Evolutionary conservation across 1,284 basidiomycete genomes (phyloP).

Genomic region (Cystobasidium slooffiae): DNA sequence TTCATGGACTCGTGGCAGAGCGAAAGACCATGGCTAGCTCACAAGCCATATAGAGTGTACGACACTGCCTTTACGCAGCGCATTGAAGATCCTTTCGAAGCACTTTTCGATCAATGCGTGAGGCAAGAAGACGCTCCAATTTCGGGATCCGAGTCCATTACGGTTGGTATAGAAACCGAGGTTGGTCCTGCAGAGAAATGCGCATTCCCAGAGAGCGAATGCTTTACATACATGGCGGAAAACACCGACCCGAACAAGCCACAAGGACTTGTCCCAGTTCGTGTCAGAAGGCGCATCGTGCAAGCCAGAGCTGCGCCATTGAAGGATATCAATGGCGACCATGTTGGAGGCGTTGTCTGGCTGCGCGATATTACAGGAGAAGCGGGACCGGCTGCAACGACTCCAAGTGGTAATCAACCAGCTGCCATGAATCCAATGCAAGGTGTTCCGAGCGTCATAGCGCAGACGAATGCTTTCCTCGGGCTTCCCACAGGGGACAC

Average conservation of each 20-base stretch:
- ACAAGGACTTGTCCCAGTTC: background rate
- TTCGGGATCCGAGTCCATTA: background rate
- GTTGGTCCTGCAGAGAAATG: conserved; percentile 30
- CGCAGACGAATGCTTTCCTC: conserved; percentile 15
- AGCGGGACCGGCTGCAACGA: background rate
- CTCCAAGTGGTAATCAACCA: background rate
- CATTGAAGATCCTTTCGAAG: conserved; percentile 49
- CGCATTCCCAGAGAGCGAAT: conserved; percentile 26
- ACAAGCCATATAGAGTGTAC: conserved; percentile 49
- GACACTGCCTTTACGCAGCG: conserved; percentile 48
- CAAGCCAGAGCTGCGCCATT: conserved; percentile 46
- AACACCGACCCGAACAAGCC: conserved; percentile 1
- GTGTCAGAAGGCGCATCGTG: conserved; percentile 47
- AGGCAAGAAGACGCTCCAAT: conserved; percentile 45
- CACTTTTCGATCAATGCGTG: conserved; percentile 46
- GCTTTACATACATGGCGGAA: conserved; percentile 21
- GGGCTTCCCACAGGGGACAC: conserved; percentile 5
- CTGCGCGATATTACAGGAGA: conserved; percentile 47
- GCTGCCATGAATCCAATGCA: conserved; percentile 3
- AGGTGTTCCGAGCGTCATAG: background rate
- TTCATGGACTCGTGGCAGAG: background rate
- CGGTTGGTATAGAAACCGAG: conserved; percentile 27
- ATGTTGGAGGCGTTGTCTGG: conserved; percentile 49
- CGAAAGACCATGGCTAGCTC: conserved; percentile 30
- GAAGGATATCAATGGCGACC: conserved; percentile 40